phyloP scores from a whole-genome alignment of 441 rosid genomes.

The Erodium texanum region DNA sequence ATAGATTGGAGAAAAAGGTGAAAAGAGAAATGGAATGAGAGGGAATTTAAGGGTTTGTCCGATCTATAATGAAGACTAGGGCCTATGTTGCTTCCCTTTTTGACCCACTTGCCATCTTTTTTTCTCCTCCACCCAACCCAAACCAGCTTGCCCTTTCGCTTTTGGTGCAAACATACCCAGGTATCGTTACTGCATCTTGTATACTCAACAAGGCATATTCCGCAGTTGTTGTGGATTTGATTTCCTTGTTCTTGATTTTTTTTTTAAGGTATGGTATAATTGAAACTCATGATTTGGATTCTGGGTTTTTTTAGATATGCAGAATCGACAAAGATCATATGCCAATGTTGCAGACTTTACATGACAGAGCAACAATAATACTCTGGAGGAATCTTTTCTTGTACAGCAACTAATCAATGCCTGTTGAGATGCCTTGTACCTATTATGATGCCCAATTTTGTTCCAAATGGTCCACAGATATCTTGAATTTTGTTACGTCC shows the following conservation, averaged over 20 bases:
- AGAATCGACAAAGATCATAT: not conserved
- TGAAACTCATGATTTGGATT: not conserved
- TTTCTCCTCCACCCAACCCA: not conserved
- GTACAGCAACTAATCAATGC: no score
- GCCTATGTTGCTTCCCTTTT: not conserved
- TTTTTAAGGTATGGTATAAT: not conserved
- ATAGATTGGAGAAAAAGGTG: not conserved
- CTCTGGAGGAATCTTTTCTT: not conserved
- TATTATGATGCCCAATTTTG: no score
- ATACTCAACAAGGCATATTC: no score
- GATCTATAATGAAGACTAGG: not conserved
- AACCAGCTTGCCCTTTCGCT: not conserved
- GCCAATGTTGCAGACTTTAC: not conserved
- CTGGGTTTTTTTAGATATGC: not conserved
- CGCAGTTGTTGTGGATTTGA: no score
- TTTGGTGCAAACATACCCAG: no score
- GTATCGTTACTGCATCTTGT: no score
- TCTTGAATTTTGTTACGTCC: no score
- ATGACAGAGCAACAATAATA: not conserved
- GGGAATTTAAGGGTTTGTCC: not conserved
- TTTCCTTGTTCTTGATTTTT: no score
- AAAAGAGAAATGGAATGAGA: not conserved
- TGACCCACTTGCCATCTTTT: constrained; percentile 5
- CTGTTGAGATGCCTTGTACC: no score
- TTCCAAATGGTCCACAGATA: no score